A percentile compares a stretch with the other conserved stretches of the same genome.
Conservation (phyloP, 768 basidiomycete genomes). For the Suillus subluteus region DNA sequence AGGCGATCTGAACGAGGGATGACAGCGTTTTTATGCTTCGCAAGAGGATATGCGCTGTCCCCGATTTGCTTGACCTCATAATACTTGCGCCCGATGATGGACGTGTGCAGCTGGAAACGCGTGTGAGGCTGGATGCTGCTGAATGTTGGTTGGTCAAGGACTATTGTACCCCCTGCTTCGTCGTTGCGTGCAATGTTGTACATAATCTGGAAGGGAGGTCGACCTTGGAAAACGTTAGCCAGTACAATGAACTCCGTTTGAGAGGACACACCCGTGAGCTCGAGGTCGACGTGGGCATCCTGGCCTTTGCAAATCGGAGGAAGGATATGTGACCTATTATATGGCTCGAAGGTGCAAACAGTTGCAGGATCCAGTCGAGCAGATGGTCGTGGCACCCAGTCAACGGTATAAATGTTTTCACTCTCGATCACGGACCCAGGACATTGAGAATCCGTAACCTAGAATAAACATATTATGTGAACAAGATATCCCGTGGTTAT, state of each 20-base stretch:
- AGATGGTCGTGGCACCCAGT: conserved; percentile 80
- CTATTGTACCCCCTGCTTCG: conserved; percentile 67
- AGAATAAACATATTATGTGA: conserved; percentile 6
- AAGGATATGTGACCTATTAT: conserved; percentile 77
- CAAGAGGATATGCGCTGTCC: conserved; percentile 82
- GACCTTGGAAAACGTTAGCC: conserved; percentile 50
- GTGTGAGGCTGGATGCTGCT: conserved; percentile 83
- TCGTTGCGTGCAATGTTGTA: conserved; percentile 80
- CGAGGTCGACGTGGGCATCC: conserved; percentile 82
- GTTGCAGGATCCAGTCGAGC: conserved; percentile 68
- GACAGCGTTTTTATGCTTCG: conserved; percentile 60
- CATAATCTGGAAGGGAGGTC: conserved; percentile 92
- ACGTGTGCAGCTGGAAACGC: conserved; percentile 81
- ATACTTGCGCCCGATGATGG: conserved; percentile 76
- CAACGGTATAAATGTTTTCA: conserved; percentile 68
- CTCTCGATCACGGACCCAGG: conserved; percentile 67
- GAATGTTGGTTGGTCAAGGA: conserved; percentile 78
- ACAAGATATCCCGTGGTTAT: not conserved
- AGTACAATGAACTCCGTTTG: not conserved
- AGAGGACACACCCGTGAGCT: conserved; percentile 61
- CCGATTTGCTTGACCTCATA: conserved; percentile 92
- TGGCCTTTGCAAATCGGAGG: conserved; percentile 82
- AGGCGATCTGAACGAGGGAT: conserved; percentile 73
- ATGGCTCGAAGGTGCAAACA: conserved; percentile 55
- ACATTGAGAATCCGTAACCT: conserved; percentile 88